Conservation (phyloP, 768 basidiomycete genomes). For the Pisolithus marmoratus region DNA sequence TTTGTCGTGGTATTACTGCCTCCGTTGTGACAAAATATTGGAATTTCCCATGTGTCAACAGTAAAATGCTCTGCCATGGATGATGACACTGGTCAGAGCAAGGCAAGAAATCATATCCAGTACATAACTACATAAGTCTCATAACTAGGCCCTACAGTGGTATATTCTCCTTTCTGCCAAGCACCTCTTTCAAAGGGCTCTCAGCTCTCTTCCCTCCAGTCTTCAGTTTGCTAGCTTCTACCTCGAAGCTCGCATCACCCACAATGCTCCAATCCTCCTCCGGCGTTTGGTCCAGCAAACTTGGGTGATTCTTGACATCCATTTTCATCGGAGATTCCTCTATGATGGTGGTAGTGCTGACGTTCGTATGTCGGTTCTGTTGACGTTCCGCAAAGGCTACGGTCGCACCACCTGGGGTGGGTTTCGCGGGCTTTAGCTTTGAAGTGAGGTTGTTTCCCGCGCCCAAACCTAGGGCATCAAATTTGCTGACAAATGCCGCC, state of each 20-base stretch:
- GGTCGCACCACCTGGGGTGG: constrained; percentile 45
- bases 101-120: no score
- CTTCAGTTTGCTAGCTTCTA: constrained; percentile 23
- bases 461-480: constrained; percentile 65
- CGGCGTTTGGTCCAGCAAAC: constrained; percentile 55
- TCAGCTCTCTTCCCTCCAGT: constrained; percentile 28
- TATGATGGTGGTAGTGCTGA: constrained; percentile 18
- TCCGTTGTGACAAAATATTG: no score
- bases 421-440: constrained; percentile 45
- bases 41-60: no score
- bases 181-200: constrained; percentile 21
- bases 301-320: constrained; percentile 39
- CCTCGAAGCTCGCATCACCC: constrained; percentile 52
- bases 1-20: no score
- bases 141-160: constrained; percentile 5
- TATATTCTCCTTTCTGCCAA: constrained; percentile 24
- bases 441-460: constrained; percentile 30
- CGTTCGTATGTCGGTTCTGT: constrained; percentile 26
- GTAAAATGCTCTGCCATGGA: no score
- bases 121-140: neutral
- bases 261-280: constrained; percentile 47
- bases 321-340: constrained; percentile 46
- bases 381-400: constrained; percentile 46
- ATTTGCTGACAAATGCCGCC: constrained; percentile 75
- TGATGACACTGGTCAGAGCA: no score